These are phyloP conservation scores for Davidsoniella virescens DNA, from an alignment of 2,329 filamentous ascomycete species.

Conservation along the genomic window DNA sequence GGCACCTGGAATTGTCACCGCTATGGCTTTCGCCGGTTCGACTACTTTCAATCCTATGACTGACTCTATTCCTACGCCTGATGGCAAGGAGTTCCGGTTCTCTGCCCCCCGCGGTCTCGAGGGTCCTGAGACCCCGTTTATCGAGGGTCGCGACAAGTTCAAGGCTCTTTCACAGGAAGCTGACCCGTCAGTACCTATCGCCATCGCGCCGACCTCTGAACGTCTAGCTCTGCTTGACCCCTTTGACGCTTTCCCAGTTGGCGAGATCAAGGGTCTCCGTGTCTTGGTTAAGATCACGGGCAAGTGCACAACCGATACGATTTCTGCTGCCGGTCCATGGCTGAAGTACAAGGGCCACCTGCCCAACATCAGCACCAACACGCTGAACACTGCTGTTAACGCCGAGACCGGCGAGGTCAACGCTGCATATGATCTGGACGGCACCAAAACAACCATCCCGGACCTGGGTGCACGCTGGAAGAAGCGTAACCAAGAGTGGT, in stretches of 20 bases:
- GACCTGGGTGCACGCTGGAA: slow-evolving; percentile 79
- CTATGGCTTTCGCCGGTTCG: slow-evolving; percentile 80
- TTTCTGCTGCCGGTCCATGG: slow-evolving; percentile 92
- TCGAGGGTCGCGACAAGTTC: slow-evolving; percentile 58
- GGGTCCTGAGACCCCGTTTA: slow-evolving; percentile 50
- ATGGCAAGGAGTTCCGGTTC: slow-evolving; percentile 74
- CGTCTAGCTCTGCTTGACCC: slow-evolving; percentile 84
- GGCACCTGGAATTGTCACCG: slow-evolving; percentile 90
- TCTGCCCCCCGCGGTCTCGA: slow-evolving; percentile 56
- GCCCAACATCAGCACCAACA: slow-evolving; percentile 95
- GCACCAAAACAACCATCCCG: slow-evolving; percentile 60
- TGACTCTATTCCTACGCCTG: slow-evolving; percentile 64
- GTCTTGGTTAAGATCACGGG: slow-evolving; percentile 94
- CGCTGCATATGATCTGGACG: slow-evolving; percentile 73
- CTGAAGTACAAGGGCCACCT: slow-evolving; percentile 99
- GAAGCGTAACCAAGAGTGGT: slow-evolving; percentile 57
- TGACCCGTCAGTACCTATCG: slow-evolving; percentile 53
- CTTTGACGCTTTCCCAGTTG: slow-evolving; percentile 64
- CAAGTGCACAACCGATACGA: slow-evolving; percentile 98
- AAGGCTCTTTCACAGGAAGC: slow-evolving; percentile 56
- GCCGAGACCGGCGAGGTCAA: slow-evolving; percentile 87
- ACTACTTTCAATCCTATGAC: slow-evolving; percentile 96
- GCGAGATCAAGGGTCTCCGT: slow-evolving; percentile 59
- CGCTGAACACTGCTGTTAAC: slow-evolving; percentile 86
- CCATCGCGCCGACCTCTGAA: slow-evolving; percentile 73